Conservation (phyloP, 345 rosid genomes). For the Streptanthus diversifolius region DNA sequence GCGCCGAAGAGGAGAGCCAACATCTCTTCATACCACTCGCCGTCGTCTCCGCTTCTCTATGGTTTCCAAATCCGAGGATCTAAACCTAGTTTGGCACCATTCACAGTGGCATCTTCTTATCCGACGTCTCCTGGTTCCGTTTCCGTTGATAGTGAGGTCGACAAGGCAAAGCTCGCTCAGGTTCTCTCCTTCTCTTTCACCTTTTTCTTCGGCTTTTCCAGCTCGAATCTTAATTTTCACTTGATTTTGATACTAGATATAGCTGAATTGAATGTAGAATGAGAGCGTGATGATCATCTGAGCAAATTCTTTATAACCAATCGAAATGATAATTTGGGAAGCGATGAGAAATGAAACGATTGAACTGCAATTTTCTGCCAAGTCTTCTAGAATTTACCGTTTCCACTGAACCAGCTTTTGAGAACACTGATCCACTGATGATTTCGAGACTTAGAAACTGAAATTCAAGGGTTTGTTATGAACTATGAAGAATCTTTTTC, state of each 20-base stretch:
- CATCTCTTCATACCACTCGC: constrained; percentile 24
- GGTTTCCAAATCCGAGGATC: constrained; percentile 35
- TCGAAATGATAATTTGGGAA: neutral
- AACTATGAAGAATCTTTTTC: neutral
- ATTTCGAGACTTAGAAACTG: no score
- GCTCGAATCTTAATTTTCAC: neutral
- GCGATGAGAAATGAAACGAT: neutral
- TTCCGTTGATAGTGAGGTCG: constrained; percentile 45
- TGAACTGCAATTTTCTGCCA: neutral
- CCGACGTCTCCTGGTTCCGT: constrained; percentile 41
- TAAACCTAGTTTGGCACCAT: constrained; percentile 19
- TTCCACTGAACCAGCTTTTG: neutral
- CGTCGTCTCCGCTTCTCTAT: constrained; percentile 10
- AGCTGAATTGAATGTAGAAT: neutral
- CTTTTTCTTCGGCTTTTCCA: neutral
- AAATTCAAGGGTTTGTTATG: neutral
- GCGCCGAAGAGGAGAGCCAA: constrained; percentile 12
- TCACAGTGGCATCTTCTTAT: constrained; percentile 34
- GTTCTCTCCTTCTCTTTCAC: constrained; percentile 28
- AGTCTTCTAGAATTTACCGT: neutral
- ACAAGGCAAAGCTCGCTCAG: constrained; percentile 74
- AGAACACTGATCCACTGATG: neutral
- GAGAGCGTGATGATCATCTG: neutral
- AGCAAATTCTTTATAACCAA: neutral
- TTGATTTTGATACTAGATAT: neutral